phyloP scores from a whole-genome alignment of 495 filamentous ascomycete species.

The Hyaloscypha variabilis region DNA sequence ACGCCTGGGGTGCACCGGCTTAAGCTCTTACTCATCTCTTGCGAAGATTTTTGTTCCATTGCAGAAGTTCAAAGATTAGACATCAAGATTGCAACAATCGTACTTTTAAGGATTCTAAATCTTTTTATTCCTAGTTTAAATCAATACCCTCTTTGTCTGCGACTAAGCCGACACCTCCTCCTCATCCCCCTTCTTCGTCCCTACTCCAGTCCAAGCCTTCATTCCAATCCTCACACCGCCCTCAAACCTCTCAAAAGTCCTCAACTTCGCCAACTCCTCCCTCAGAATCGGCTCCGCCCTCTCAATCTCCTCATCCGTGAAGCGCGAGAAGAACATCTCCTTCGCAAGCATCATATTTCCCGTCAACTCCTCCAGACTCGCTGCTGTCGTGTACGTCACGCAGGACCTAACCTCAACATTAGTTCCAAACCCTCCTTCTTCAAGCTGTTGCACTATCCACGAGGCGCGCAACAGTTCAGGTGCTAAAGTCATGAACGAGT shows the following conservation, averaged over 20 bases:
- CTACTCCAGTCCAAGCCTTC: constrained; percentile 25
- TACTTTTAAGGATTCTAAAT: no score
- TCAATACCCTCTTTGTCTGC: no score
- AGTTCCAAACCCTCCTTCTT: constrained; percentile 14
- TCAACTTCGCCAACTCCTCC: constrained; percentile 19
- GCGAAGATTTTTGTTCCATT: no score
- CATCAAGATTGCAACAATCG: no score
- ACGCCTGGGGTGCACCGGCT: no score
- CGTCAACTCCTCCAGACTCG: constrained; percentile 19
- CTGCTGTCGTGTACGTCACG: constrained; percentile 16
- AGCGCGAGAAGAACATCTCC: constrained; percentile 22
- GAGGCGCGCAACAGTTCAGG: background rate
- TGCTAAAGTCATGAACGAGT: background rate
- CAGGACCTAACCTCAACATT: constrained; percentile 11
- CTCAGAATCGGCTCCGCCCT: constrained; percentile 6
- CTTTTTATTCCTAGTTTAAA: no score
- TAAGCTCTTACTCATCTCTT: no score
- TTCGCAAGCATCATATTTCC: constrained; percentile 25
- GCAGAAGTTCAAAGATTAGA: no score
- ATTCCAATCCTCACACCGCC: constrained; percentile 23
- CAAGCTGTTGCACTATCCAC: constrained; percentile 20
- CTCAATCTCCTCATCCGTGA: constrained; percentile 12
- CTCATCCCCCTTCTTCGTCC: constrained; percentile 21
- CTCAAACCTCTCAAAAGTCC: constrained; percentile 20
- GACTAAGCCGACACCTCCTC: constrained; percentile 13